Percentiles rank a stretch among this genome's conserved stretches.
These are phyloP conservation scores for Annona squamosa DNA, from an alignment of 164 flowering plant genomes.

Conservation along the genomic window DNA sequence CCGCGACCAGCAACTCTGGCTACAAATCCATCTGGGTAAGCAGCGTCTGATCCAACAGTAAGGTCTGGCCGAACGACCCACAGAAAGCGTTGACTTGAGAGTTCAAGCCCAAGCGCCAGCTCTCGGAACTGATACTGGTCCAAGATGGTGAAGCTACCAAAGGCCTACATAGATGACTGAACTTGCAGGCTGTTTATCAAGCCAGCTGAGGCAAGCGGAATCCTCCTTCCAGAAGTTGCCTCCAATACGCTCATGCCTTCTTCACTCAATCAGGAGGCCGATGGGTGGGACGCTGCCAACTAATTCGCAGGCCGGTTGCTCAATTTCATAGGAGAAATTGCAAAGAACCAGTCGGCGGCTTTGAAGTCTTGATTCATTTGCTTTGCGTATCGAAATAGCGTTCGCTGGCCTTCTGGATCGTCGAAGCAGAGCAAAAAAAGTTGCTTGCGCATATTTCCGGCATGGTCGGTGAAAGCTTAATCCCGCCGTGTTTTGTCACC, in stretches of 20 bases:
- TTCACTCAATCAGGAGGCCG: slow-evolving; percentile 7
- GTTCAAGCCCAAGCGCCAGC: slow-evolving; percentile 9
- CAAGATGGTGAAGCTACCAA: slow-evolving; percentile 10
- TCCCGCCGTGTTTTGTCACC: slow-evolving; percentile 1
- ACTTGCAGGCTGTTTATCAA: neutral
- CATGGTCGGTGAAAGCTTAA: slow-evolving; percentile 21
- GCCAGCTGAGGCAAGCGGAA: slow-evolving; percentile 10
- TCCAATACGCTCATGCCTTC: neutral
- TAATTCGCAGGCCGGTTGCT: neutral
- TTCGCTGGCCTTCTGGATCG: slow-evolving; percentile 5
- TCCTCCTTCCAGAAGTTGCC: slow-evolving; percentile 10
- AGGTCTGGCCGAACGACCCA: slow-evolving; percentile 10
- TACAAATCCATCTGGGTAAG: slow-evolving; percentile 5
- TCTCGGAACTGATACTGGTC: slow-evolving; percentile 5
- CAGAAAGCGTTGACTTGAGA: slow-evolving; percentile 1
- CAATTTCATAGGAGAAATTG: neutral
- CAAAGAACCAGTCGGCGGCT: neutral
- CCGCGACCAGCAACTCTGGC: slow-evolving; percentile 2
- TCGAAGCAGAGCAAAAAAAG: slow-evolving; percentile 11
- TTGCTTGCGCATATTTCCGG: slow-evolving; percentile 14
- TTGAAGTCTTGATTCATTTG: no score
- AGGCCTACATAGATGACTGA: slow-evolving; percentile 17
- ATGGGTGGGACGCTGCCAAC: neutral
- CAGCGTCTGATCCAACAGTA: neutral
- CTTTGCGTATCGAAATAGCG: no score